Conservation (phyloP, 495 filamentous ascomycete species). For the Glarea lozoyensis region DNA sequence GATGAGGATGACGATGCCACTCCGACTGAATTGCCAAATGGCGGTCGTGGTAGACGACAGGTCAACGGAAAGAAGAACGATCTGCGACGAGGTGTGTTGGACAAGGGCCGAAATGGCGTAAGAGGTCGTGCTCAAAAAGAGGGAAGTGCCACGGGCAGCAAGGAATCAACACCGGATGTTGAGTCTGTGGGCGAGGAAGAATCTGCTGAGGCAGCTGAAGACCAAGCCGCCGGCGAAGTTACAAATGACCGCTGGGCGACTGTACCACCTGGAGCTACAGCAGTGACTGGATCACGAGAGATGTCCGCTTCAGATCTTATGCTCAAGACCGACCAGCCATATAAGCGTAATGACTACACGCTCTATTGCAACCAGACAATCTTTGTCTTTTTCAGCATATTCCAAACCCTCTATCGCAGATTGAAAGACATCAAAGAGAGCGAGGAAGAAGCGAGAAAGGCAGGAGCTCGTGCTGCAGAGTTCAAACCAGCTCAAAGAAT, state of each 20-base stretch:
- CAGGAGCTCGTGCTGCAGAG: constrained; percentile 57
- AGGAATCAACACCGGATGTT: constrained; percentile 77
- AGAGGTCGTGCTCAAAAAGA: constrained; percentile 57
- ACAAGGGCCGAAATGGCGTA: constrained; percentile 61
- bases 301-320: constrained; percentile 42
- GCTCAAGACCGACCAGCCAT: constrained; percentile 70
- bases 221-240: constrained; percentile 35
- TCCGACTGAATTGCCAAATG: constrained; percentile 42
- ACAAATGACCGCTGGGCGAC: constrained; percentile 47
- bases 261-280: constrained; percentile 35
- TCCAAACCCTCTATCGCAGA: constrained; percentile 79
- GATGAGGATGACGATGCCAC: constrained; percentile 63
- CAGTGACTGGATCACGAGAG: constrained; percentile 32
- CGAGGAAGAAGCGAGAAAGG: constrained; percentile 59
- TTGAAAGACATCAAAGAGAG: constrained; percentile 72
- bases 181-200: constrained; percentile 62
- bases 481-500: constrained; percentile 75
- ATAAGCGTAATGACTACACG: constrained; percentile 67
- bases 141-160: constrained; percentile 64
- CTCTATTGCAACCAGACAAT: constrained; percentile 86
- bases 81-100: constrained; percentile 78
- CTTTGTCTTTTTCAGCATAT: constrained; percentile 86
- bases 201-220: constrained; percentile 37
- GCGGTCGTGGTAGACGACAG: constrained; percentile 49
- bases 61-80: constrained; percentile 63